Percentiles rank a stretch among this genome's conserved stretches.
Evolutionary conservation across 805 yeast species (phyloP).

Genomic region (Metschnikowia bowlesiae): DNA sequence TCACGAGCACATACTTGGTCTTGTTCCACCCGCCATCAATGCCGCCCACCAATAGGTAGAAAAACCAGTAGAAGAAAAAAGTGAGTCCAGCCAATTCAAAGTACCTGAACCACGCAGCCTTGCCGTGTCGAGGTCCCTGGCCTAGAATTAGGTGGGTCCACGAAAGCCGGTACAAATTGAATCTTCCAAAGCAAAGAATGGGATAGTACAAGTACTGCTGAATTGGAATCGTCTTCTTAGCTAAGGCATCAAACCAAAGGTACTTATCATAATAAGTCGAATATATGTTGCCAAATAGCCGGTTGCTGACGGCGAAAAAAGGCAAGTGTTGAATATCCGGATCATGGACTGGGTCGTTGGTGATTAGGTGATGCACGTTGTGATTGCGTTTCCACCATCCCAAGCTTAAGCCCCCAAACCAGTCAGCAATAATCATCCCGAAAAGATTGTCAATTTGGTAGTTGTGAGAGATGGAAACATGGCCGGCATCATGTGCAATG

Average conservation of each 20-base stretch:
- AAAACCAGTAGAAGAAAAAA: constrained; percentile 78
- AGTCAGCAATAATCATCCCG: constrained; percentile 72
- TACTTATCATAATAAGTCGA: constrained; percentile 75
- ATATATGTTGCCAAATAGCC: constrained; percentile 63
- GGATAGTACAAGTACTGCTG: constrained; percentile 76
- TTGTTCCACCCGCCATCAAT: constrained; percentile 53
- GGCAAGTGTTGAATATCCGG: constrained; percentile 94
- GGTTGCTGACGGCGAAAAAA: constrained; percentile 78
- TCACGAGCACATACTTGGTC: constrained; percentile 59
- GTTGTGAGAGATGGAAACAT: constrained; percentile 74
- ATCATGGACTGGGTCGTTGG: constrained; percentile 92
- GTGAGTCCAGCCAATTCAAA: constrained; percentile 67
- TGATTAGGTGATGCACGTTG: constrained; percentile 85
- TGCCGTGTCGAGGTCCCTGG: constrained; percentile 73
- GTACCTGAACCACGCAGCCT: constrained; percentile 83
- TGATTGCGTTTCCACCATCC: constrained; percentile 97
- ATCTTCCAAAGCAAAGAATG: constrained; percentile 75
- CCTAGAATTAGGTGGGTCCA: constrained; percentile 76
- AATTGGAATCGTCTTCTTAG: constrained; percentile 52
- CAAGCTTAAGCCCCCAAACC: constrained; percentile 79
- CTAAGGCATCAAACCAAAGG: constrained; percentile 64
- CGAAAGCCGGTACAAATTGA: constrained; percentile 75
- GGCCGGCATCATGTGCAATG: constrained; percentile 90
- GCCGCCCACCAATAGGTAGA: constrained; percentile 54
- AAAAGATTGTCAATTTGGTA: constrained; percentile 71